A percentile compares a stretch with the other conserved stretches of the same genome.
Evolutionary conservation across 768 basidiomycete genomes (phyloP).

Genomic region (Tephrocybe sp.): DNA sequence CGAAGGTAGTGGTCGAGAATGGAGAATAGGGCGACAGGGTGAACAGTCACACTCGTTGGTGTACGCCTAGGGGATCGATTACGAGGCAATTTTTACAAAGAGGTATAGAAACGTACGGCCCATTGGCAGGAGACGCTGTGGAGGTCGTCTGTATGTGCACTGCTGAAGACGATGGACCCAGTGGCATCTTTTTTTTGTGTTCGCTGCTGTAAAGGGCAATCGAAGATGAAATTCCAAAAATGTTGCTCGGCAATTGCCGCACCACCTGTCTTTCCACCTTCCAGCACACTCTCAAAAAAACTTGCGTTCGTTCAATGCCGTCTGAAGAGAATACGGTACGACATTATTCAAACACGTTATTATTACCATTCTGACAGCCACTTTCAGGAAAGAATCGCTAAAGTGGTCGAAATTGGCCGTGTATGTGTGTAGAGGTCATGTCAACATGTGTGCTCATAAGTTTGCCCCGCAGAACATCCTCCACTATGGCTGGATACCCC

Average conservation of each 20-base stretch:
- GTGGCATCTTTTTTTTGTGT: slow-evolving; percentile 38
- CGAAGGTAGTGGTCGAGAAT: slow-evolving; percentile 97
- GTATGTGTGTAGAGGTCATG: slow-evolving; percentile 41
- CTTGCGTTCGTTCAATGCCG: slow-evolving; percentile 49
- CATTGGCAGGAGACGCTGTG: slow-evolving; percentile 28
- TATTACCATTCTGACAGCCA: neutral
- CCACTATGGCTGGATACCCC: slow-evolving; percentile 95
- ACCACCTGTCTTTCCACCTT: slow-evolving; percentile 18
- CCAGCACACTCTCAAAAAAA: slow-evolving; percentile 14
- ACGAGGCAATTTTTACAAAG: slow-evolving; percentile 1
- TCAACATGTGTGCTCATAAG: slow-evolving; percentile 4
- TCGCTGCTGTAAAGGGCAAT: neutral
- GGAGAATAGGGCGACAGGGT: slow-evolving; percentile 90
- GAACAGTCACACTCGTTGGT: slow-evolving; percentile 74
- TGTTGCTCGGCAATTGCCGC: slow-evolving; percentile 38
- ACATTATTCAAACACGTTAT: slow-evolving; percentile 8
- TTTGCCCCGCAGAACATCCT: slow-evolving; percentile 63
- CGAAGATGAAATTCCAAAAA: slow-evolving; percentile 25
- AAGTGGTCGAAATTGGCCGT: slow-evolving; percentile 76
- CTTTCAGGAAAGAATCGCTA: slow-evolving; percentile 75
- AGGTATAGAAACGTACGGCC: slow-evolving; percentile 31
- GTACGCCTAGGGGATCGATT: slow-evolving; percentile 47
- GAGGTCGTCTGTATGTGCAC: slow-evolving; percentile 42
- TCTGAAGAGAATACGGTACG: slow-evolving; percentile 88
- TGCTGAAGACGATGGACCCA: slow-evolving; percentile 48